Percentiles rank a stretch among this genome's conserved stretches.
phyloP scores from a whole-genome alignment of 306 rosid species.

The Rosa rugosa region DNA sequence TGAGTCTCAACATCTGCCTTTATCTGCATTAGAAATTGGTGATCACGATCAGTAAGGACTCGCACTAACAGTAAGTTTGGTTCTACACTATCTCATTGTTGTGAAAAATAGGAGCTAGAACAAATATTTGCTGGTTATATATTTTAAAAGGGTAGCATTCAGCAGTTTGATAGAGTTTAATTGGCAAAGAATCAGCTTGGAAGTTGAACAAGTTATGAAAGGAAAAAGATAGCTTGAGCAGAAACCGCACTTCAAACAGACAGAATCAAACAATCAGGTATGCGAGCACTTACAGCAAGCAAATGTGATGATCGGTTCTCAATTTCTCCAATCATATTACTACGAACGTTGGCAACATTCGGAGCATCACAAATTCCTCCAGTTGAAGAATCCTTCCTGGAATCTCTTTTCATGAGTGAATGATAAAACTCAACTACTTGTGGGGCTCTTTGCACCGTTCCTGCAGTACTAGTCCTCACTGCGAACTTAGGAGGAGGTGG shows the following conservation, averaged over 20 bases:
- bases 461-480: constrained; percentile 41
- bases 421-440: constrained; percentile 97
- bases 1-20: constrained; percentile 97
- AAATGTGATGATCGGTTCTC: constrained; percentile 96
- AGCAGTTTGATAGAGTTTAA: not conserved
- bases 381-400: constrained; percentile 79
- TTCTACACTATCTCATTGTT: not conserved
- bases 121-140: not conserved
- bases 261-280: constrained; percentile 4
- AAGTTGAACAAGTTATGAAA: not conserved
- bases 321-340: constrained; percentile 97
- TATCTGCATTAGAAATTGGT: constrained; percentile 53
- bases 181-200: not conserved
- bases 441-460: constrained; percentile 79
- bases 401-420: constrained; percentile 96
- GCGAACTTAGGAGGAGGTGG: constrained; percentile 76
- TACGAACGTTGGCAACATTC: constrained; percentile 86
- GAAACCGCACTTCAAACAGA: not conserved
- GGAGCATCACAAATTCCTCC: constrained; percentile 72
- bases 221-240: not conserved
- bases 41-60: constrained; percentile 14
- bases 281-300: constrained; percentile 75
- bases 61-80: not conserved
- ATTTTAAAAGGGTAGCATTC: not conserved
- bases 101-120: not conserved